Base-by-base conservation (phyloP, 441 rosid genomes). In the Eugenia klotzschiana region DNA sequence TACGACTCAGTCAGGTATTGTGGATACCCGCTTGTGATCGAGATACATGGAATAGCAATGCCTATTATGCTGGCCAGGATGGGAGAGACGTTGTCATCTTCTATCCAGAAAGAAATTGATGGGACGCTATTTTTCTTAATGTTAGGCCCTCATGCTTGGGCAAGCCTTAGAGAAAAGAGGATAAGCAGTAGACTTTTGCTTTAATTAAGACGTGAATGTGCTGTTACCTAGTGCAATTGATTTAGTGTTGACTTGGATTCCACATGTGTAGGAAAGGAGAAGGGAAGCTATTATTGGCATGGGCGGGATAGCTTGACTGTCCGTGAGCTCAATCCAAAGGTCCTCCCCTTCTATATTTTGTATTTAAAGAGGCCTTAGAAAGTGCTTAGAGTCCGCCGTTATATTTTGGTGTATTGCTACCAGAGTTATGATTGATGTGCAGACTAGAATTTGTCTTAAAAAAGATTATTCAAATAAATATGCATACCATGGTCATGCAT, bases 291-390 rank as follows among this genome's bases (percentile, higher is more conserved):
- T 88, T 98, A 86, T 88, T 98, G 99, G 99, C 99, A 96, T 88
- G 99, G 99, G 84, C 93, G 99, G 88, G 98, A 98, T 87, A 91
- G 84, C 84, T 87, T 86, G 64, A 89, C 96, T 85, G 88, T 83
- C 79, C 94, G 92, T 80, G 99, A 98, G 87, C 93, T 98, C 83
- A 98, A 98, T 88, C 96, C 99, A 37, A 95, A 98, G 98, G 99
- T 96, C 86, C 40, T 80, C 20, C 80, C 69, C 79, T 77, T 16
- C n/a, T 22, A 27, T 7, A 13, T 22, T 79, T 55, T 6, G 15
- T 37, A 50, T 29, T 79, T 79, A 57, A 50, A 53, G 29, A 53
- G 16, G 72, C 26, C 79, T 57, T 57, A 56, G 26, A 41, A 20
- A 33, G 46, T 33, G 18, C 18, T 25, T 60, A 29, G 29, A 46